Conservation (phyloP, 164 flowering plant species). For the Echeveria elegans region DNA sequence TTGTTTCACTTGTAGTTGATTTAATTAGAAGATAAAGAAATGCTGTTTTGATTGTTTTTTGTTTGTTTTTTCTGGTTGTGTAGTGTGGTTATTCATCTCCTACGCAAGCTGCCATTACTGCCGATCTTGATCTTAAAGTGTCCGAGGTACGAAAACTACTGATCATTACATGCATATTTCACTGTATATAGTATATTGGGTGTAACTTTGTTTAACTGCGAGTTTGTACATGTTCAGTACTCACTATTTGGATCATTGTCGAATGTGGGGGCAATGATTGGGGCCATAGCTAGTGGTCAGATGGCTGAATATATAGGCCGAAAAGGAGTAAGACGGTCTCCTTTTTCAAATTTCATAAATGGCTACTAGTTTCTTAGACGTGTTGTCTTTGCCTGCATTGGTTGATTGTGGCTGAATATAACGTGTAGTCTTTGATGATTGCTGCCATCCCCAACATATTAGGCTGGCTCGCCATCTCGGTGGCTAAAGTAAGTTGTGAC, state of each 20-base stretch:
- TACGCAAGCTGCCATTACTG: conserved; percentile 44
- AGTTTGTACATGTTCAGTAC: conserved; percentile 23
- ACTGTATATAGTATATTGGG: not conserved
- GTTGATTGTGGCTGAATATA: not conserved
- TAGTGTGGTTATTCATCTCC: conserved; percentile 67
- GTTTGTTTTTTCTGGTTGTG: not conserved
- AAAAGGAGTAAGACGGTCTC: conserved; percentile 44
- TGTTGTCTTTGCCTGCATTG: not conserved
- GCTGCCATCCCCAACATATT: conserved; percentile 68
- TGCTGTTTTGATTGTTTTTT: not conserved
- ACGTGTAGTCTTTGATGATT: conserved; percentile 56
- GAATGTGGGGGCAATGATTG: conserved; percentile 75
- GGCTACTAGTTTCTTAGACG: too few species aligned
- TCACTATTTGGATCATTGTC: conserved; percentile 62
- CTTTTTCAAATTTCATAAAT: too few species aligned
- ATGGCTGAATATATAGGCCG: conserved; percentile 63
- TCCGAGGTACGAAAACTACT: conserved; percentile 35
- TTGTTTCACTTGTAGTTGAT: not conserved
- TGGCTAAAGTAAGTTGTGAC: conserved; percentile 45
- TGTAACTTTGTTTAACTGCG: not conserved
- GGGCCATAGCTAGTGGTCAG: conserved; percentile 69
- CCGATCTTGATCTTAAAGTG: conserved; percentile 38
- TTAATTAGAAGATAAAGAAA: too few species aligned
- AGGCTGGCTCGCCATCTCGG: conserved; percentile 77
- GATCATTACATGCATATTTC: not conserved